Base-by-base conservation (phyloP, 176 grass and related monocot genomes). In the Triticum dicoccoides region DNA sequence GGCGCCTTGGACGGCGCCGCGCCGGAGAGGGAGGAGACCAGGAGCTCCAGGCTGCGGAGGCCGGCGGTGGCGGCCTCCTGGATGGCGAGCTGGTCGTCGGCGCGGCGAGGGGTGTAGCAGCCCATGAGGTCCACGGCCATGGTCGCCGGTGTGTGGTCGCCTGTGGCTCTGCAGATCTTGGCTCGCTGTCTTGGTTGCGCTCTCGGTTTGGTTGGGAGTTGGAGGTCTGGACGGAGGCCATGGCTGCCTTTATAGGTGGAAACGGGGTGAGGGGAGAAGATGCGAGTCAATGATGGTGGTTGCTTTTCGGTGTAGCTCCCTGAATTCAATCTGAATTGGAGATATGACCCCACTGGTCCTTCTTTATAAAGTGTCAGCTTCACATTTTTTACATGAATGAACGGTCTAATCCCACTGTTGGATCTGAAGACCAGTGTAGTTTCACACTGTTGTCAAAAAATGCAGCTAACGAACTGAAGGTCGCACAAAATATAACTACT, bases 11-110 rank as follows among this genome's bases (percentile, higher is more conserved):
- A 89, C 61, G 82, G 78, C 38, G 84, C 41, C 38, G 84, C 34
- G 68, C 66, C 2, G 35, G 96, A 90, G 32, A 98, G 90, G 61
- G 91, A 87, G 33, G 88, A 91, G 6, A 95, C 92, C 0, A 98
- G 88, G 15, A 89, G 84, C 87, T 98, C 96, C 64, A 98, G 42
- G 79, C 88, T 96, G 62, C 92, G 87, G 68, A 98, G 81, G 37
- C 96, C 91, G 0, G 92, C 93, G 24, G 93, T 27, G 2, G 96
- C 84, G 12, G 93, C 96, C 86, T 98, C 96, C 89, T 96, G 91
- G 75, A 98, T 91, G 63, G 96, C 91, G 18, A 90, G 86, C 84
- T 88, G 88, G 76, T 96, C 93, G 75, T 98, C 85, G 14, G 86
- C 70, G 78, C 88, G 90, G 32, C 90, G 90, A 9, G 90, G 86